Conservation (phyloP, 106 monocot species). For the Platanthera guangdongensis region DNA sequence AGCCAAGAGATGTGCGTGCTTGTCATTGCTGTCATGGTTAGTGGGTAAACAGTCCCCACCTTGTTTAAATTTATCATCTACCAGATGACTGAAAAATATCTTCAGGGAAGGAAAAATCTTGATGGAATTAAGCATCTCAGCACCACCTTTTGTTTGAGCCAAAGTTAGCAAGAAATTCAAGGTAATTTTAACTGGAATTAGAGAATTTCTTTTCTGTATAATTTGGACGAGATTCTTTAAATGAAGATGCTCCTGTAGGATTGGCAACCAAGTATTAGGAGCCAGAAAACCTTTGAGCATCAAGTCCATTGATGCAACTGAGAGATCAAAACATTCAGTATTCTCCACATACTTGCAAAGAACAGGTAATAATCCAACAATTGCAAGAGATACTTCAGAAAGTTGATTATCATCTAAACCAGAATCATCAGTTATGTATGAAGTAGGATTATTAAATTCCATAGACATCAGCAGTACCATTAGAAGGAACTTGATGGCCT, state of each 20-base stretch:
- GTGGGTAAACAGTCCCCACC: slow-evolving; percentile 2
- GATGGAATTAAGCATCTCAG: slow-evolving; percentile 51
- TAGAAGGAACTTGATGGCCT: slow-evolving; percentile 40
- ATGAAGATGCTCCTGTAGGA: slow-evolving; percentile 63
- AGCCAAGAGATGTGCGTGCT: slow-evolving; percentile 25
- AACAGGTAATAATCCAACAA: slow-evolving; percentile 52
- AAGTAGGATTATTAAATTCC: slow-evolving; percentile 24
- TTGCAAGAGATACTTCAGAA: slow-evolving; percentile 39
- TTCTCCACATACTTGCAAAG: slow-evolving; percentile 69
- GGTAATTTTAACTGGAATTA: slow-evolving; percentile 24
- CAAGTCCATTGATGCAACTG: slow-evolving; percentile 57
- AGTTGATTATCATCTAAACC: slow-evolving; percentile 23
- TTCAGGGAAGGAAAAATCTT: slow-evolving; percentile 49
- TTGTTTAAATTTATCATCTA: slow-evolving; percentile 13
- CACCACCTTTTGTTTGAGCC: slow-evolving; percentile 56
- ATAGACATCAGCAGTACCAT: slow-evolving; percentile 41
- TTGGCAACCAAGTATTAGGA: slow-evolving; percentile 55
- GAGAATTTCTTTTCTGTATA: slow-evolving; percentile 27
- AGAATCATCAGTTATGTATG: slow-evolving; percentile 16
- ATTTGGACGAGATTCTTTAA: slow-evolving; percentile 47
- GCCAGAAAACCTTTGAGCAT: slow-evolving; percentile 49
- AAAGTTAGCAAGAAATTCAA: slow-evolving; percentile 76
- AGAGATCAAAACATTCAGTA: slow-evolving; percentile 38
- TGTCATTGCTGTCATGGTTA: slow-evolving; percentile 16
- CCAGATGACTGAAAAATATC: slow-evolving; percentile 33